Evolutionary conservation across 805 yeast species (phyloP).

Genomic region (Ogataea thermomethanolica): DNA sequence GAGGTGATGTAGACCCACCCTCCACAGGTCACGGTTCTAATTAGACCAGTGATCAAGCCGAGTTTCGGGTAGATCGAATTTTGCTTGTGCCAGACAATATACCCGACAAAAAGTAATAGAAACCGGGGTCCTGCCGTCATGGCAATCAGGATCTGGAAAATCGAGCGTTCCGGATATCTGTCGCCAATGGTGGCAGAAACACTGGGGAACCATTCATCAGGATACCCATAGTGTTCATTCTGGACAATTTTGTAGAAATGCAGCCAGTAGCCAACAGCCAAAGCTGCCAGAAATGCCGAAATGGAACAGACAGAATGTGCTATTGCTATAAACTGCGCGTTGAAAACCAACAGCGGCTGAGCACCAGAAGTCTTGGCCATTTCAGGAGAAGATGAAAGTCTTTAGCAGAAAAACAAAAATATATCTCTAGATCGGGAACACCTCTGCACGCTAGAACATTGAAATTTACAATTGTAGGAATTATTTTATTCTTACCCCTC

Average conservation of each 20-base stretch:
- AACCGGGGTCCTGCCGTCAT: slow-evolving; percentile 92
- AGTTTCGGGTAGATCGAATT: slow-evolving; percentile 37
- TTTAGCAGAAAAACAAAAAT: slow-evolving; percentile 7
- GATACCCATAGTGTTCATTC: slow-evolving; percentile 85
- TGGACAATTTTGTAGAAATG: slow-evolving; percentile 87
- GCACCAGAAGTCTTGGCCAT: slow-evolving; percentile 12
- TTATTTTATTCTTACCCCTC: slow-evolving; percentile 4
- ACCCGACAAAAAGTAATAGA: slow-evolving; percentile 51
- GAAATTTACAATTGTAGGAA: neutral
- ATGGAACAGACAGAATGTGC: slow-evolving; percentile 73
- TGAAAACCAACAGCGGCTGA: slow-evolving; percentile 36
- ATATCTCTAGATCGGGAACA: slow-evolving; percentile 1
- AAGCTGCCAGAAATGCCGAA: slow-evolving; percentile 72
- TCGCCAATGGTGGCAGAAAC: slow-evolving; percentile 98
- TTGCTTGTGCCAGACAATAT: slow-evolving; percentile 42
- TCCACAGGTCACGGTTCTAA: slow-evolving; percentile 95
- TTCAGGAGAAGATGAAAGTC: slow-evolving; percentile 4
- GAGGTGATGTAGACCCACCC: slow-evolving; percentile 98
- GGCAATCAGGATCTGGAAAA: slow-evolving; percentile 90
- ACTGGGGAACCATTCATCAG: slow-evolving; percentile 98
- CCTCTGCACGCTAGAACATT: slow-evolving; percentile 2
- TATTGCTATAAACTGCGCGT: slow-evolving; percentile 64
- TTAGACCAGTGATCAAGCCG: slow-evolving; percentile 59
- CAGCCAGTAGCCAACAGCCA: slow-evolving; percentile 66
- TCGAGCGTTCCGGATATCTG: slow-evolving; percentile 89